Evolutionary conservation across 768 basidiomycete genomes (phyloP), one percentile per base, ranked within the genome.

Genomic region (Podaxis mareebaensis): DNA sequence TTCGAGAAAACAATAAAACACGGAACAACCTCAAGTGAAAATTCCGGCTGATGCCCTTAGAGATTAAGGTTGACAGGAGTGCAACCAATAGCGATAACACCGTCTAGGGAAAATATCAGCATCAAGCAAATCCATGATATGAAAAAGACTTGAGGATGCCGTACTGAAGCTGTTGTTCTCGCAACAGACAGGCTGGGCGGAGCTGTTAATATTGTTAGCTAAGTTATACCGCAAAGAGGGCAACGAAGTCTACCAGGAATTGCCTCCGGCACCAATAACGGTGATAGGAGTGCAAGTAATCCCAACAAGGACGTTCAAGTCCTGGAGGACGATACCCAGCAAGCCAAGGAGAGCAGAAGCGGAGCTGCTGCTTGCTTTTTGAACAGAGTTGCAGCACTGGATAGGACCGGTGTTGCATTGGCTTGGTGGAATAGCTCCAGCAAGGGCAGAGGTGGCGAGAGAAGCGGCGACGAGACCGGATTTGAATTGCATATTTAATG

Each of bases 271-370:
- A 24, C 67, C 68, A 48, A 69, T 58, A 24, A 60, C 64, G 24
- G 64, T 63, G 64, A 69, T 63, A 22, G 68, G 67, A 53, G 54
- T 65, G 68, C 68, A 69, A 40, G 64, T 68, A 15, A 67, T n/a
- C 15, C 68, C 68, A 42, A 69, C 56, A 6, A 49, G 58, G 13
- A 42, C 64, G 46, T 51, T 69, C 57, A 69, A n/a, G 42, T 57
- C 48, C 22, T 54, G 33, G 42, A 68, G 33, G 48, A 52, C 56
- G 33, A 69, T 53, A 54, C 70, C 68, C 64, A 69, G 60, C 4
- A 66, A 55, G 46, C 63, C 66, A 54, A 68, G 56, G 17, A 70
- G 46, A n/a, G 26, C 26, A 26, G 66, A 15, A 13, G 55, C 38
- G n/a, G 58, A 26, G 53, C 54, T 39, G 54, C 39, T 60, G 24